phyloP scores from a whole-genome alignment of 2,329 filamentous ascomycete genomes.

The Fusarium succisae region DNA sequence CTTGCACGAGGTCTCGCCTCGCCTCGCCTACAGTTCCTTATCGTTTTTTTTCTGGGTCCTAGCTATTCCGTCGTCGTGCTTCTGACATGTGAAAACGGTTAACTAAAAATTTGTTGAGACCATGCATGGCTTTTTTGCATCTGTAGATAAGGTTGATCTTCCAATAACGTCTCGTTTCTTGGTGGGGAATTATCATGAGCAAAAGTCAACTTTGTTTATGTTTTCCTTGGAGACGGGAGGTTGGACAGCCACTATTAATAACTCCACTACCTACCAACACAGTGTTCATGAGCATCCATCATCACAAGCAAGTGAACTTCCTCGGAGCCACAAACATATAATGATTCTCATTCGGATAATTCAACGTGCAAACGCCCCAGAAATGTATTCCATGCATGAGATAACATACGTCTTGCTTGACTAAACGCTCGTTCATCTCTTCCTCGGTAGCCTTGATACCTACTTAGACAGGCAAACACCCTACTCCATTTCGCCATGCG shows the following conservation, averaged over 20 bases:
- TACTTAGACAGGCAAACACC: background rate
- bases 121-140: background rate
- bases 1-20: slow-evolving; percentile 20
- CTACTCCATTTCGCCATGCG: slow-evolving; percentile 33
- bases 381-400: slow-evolving; percentile 11
- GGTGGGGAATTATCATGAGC: slow-evolving; percentile 20
- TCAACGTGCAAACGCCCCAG: background rate
- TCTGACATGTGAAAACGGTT: slow-evolving; percentile 42
- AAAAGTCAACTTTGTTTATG: background rate
- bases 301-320: background rate
- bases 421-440: background rate
- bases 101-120: slow-evolving; percentile 35
- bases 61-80: background rate
- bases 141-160: slow-evolving; percentile 28
- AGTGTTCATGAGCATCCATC: background rate
- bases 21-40: slow-evolving; percentile 7
- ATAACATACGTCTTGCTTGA: background rate
- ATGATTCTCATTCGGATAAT: background rate
- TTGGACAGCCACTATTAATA: background rate
- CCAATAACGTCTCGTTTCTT: slow-evolving; percentile 25
- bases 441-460: background rate
- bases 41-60: slow-evolving; percentile 11
- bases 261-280: background rate
- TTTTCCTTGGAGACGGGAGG: background rate
- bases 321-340: background rate